Evolutionary conservation across 768 basidiomycete genomes (phyloP), one percentile per base, ranked within the genome.

Genomic region (Leccinum broughii): DNA sequence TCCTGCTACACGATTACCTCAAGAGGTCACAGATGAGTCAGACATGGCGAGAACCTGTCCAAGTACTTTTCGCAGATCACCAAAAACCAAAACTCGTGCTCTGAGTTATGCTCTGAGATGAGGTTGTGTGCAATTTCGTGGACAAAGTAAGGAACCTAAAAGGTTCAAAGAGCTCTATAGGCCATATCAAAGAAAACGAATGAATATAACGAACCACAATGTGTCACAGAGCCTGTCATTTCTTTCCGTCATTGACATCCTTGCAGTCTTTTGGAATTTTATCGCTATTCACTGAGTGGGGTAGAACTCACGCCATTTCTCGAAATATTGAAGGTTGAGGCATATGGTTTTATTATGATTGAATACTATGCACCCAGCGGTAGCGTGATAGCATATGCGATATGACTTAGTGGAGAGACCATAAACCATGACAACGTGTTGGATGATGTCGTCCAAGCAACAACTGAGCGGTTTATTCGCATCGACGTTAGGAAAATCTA

Each of bases 301-400:
- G 6, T 55, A 6, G 15, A 30, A 81, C 87, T 78, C 72, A 93
- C 90, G 93, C 90, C 91, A 93, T 54, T 85, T 81, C 66, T 90
- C 81, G 64, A 84, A 93, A 70, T 88, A 95, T 34, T 92, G 81
- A 20, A 93, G 77, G 70, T 96, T 98, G 59, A 96, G 73, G 75
- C 92, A 97, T 17, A 98, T 79, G 55, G 85, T 88, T 3, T 89
- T 92, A 55, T 85, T 84, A 22, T 90, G 80, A 72, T 97, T 98
- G 81, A 98, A 98, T 1, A 94, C 96, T 57, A 97, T 95, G n/a
- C 89, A 76, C 2, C 86, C 93, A 10, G 77, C 74, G 3, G 78
- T 68, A 32, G n/a, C 1, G 65, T 98, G 93, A 71, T 87, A 88
- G 73, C 97, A 98, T 11, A 98, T 82, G 66, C 93, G 90, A 52